Percentiles rank a stretch among this genome's conserved stretches.
Conservation (phyloP, 129 eudicot genomes). For the Lactuca saligna region DNA sequence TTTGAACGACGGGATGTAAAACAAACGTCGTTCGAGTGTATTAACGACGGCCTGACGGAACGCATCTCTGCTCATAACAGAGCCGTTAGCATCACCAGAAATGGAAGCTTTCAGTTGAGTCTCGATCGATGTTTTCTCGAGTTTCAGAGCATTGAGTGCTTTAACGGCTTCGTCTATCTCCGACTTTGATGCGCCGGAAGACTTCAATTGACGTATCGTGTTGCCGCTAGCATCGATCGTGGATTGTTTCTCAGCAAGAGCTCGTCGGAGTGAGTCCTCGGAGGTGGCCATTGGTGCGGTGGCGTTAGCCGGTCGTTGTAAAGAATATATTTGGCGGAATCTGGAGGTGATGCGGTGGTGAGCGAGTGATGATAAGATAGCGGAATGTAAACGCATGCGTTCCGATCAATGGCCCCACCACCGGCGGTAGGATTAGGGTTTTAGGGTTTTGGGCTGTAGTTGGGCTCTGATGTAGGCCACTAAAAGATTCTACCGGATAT, state of each 20-base stretch:
- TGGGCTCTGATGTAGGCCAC: slow-evolving; percentile 35
- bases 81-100: slow-evolving; percentile 26
- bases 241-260: slow-evolving; percentile 39
- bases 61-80: slow-evolving; percentile 39
- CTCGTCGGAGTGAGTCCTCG: slow-evolving; percentile 49
- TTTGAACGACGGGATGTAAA: slow-evolving; percentile 68
- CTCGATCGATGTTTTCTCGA: slow-evolving; percentile 48
- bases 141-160: slow-evolving; percentile 44
- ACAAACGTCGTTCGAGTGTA: slow-evolving; percentile 67
- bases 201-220: slow-evolving; percentile 42
- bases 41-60: slow-evolving; percentile 62
- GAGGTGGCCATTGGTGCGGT: slow-evolving; percentile 31
- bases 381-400: slow-evolving; percentile 31
- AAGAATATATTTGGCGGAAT: slow-evolving; percentile 19
- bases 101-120: slow-evolving; percentile 39
- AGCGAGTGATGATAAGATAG: not conserved
- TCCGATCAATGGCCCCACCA: slow-evolving; percentile 14
- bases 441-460: slow-evolving; percentile 28
- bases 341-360: slow-evolving; percentile 23
- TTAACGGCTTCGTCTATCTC: slow-evolving; percentile 48
- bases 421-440: slow-evolving; percentile 31
- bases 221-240: slow-evolving; percentile 38
- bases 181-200: slow-evolving; percentile 46
- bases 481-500: not conserved
- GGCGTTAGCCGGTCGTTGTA: slow-evolving; percentile 7